phyloP scores from a whole-genome alignment of 2,329 filamentous ascomycete species.

The Fusarium tuaranense region DNA sequence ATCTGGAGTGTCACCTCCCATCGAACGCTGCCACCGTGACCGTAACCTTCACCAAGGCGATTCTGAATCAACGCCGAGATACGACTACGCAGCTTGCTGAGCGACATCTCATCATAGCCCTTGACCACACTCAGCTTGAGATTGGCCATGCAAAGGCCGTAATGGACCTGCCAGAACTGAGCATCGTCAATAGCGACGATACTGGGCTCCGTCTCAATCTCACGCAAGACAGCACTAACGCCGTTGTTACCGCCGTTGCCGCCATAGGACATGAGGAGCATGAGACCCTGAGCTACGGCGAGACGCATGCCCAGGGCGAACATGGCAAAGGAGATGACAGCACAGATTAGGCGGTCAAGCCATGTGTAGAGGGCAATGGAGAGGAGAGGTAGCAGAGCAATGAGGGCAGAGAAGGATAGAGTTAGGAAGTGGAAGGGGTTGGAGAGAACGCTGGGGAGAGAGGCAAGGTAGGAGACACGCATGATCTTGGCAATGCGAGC shows the following conservation, averaged over 20 bases:
- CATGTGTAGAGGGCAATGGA: conserved; percentile 84
- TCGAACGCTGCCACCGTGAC: conserved; percentile 78
- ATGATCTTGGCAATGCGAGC: conserved; percentile 92
- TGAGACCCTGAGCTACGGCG: conserved; percentile 86
- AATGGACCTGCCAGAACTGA: conserved; percentile 98
- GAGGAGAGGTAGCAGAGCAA: conserved; percentile 85
- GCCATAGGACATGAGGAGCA: conserved; percentile 93
- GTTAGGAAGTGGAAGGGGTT: conserved; percentile 97
- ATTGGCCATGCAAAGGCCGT: conserved; percentile 96
- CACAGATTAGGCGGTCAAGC: conserved; percentile 85
- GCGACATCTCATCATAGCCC: conserved; percentile 75
- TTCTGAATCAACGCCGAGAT: conserved; percentile 85
- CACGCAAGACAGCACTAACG: conserved; percentile 81
- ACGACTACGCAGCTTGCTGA: conserved; percentile 79
- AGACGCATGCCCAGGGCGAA: conserved; percentile 86
- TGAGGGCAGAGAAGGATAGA: conserved; percentile 83
- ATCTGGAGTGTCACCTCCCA: conserved; percentile 97
- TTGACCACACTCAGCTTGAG: conserved; percentile 79
- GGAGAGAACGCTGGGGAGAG: conserved; percentile 85
- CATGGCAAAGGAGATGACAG: conserved; percentile 87
- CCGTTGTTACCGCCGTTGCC: conserved; percentile 55
- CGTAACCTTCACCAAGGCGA: conserved; percentile 88
- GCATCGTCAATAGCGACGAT: conserved; percentile 87
- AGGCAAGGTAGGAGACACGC: conserved; percentile 84
- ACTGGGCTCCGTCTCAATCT: conserved; percentile 84